Percentiles rank a stretch among this genome's conserved stretches.
Conservation (phyloP, 306 rosid species). For the Heteromeles arbutifolia region DNA sequence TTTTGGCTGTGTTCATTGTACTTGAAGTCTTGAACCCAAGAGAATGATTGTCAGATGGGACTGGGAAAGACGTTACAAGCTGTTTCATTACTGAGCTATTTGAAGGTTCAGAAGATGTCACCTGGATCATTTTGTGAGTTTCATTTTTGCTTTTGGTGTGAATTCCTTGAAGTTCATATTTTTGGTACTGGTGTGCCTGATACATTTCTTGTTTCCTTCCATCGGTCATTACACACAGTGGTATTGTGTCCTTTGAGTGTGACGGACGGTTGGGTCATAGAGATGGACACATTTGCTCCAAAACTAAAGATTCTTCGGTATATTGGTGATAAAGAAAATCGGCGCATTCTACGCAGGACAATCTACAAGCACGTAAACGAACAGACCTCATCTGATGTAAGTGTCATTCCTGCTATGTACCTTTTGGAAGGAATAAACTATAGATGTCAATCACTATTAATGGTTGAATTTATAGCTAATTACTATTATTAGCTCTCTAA, state of each 20-base stretch:
- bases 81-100: conserved; percentile 73
- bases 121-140: conserved; percentile 83
- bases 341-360: conserved; percentile 48
- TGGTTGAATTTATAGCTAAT: neutral
- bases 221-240: conserved; percentile 43
- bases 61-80: conserved; percentile 96
- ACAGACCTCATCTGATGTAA: conserved; percentile 40
- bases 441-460: neutral
- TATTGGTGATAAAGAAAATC: conserved; percentile 79
- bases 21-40: conserved; percentile 20
- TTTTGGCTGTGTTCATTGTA: neutral
- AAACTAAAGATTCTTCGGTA: conserved; percentile 52
- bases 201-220: conserved; percentile 9
- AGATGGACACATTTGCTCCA: conserved; percentile 69
- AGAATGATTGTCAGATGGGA: conserved; percentile 72
- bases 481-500: neutral
- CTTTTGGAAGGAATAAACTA: neutral
- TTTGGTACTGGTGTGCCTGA: conserved; percentile 10
- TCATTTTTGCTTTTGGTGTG: conserved; percentile 10
- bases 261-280: conserved; percentile 87
- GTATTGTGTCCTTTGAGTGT: conserved; percentile 90
- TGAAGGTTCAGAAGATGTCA: conserved; percentile 51
- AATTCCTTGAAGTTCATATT: conserved; percentile 3
- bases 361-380: conserved; percentile 43
- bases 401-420: conserved; percentile 8